phyloP scores from a whole-genome alignment of 352 stramenopile species.

The Pythium aphanidermatum region DNA sequence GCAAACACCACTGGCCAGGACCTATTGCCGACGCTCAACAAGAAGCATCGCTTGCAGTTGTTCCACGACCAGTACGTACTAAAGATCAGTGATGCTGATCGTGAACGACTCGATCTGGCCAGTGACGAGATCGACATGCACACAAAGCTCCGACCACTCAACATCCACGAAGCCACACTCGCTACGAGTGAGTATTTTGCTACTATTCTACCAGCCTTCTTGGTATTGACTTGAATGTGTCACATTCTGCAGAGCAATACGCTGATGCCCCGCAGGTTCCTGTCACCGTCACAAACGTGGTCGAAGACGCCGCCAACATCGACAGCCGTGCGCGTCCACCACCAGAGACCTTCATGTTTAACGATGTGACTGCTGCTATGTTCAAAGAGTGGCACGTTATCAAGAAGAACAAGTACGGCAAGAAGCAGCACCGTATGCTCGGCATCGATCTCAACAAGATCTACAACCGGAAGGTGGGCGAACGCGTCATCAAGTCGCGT shows the following conservation, averaged over 20 bases:
- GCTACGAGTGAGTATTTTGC: conserved; percentile 61
- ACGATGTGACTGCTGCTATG: conserved; percentile 85
- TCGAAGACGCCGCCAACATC: conserved; percentile 61
- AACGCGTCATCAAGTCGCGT: conserved; percentile 84
- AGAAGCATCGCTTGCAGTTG: conserved; percentile 78
- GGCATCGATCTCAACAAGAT: conserved; percentile 87
- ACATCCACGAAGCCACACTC: conserved; percentile 83
- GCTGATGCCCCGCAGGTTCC: conserved; percentile 74
- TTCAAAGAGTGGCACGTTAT: conserved; percentile 90
- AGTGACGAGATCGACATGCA: conserved; percentile 87
- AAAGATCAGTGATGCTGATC: conserved; percentile 84
- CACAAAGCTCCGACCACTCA: conserved; percentile 76
- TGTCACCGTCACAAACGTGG: conserved; percentile 50
- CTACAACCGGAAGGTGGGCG: conserved; percentile 88
- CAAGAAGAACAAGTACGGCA: conserved; percentile 91
- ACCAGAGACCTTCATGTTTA: conserved; percentile 89
- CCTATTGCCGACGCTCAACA: conserved; percentile 80
- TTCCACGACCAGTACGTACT: conserved; percentile 86
- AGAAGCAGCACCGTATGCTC: conserved; percentile 85
- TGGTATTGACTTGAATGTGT: too few relatives aligned
- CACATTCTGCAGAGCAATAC: conserved; percentile 73
- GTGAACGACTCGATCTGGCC: conserved; percentile 69
- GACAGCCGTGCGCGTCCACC: conserved; percentile 64
- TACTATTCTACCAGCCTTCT: background rate
- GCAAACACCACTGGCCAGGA: conserved; percentile 73